Percentiles rank a stretch among this genome's conserved stretches.
Evolutionary conservation across 2,329 filamentous ascomycete genomes (phyloP).

Genomic region (Drechslera avenae): DNA sequence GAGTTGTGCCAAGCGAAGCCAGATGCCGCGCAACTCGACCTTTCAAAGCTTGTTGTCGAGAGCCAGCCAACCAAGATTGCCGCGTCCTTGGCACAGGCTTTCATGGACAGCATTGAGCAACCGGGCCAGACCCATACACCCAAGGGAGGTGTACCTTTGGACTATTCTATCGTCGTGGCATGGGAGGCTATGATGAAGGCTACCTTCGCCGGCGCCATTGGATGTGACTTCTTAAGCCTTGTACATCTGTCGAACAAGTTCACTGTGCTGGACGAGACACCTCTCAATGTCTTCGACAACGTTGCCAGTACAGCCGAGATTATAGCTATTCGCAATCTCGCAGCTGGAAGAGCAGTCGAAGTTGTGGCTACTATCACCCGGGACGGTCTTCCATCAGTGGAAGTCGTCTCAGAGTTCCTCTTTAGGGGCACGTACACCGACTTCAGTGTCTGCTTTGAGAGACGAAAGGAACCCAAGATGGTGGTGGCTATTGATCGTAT

Average conservation of each 20-base stretch:
- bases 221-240: slow-evolving; percentile 20
- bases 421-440: slow-evolving; percentile 20
- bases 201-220: neutral
- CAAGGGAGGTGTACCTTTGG: slow-evolving; percentile 14
- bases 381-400: slow-evolving; percentile 15
- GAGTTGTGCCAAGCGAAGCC: neutral
- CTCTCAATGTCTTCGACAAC: neutral
- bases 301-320: neutral
- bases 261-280: slow-evolving; percentile 1
- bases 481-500: slow-evolving; percentile 9
- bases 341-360: slow-evolving; percentile 18
- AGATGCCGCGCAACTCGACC: neutral
- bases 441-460: slow-evolving; percentile 15
- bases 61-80: neutral
- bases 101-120: neutral
- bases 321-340: neutral
- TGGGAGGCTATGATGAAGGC: slow-evolving; percentile 37
- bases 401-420: slow-evolving; percentile 24
- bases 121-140: neutral
- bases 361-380: slow-evolving; percentile 20
- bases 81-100: neutral
- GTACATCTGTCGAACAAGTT: slow-evolving; percentile 27
- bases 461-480: slow-evolving; percentile 7
- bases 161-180: slow-evolving; percentile 49
- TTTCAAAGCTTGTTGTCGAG: neutral